These are phyloP conservation scores for Cytospora chrysosperma DNA, from an alignment of 2,329 filamentous ascomycete species.

Conservation along the genomic window DNA sequence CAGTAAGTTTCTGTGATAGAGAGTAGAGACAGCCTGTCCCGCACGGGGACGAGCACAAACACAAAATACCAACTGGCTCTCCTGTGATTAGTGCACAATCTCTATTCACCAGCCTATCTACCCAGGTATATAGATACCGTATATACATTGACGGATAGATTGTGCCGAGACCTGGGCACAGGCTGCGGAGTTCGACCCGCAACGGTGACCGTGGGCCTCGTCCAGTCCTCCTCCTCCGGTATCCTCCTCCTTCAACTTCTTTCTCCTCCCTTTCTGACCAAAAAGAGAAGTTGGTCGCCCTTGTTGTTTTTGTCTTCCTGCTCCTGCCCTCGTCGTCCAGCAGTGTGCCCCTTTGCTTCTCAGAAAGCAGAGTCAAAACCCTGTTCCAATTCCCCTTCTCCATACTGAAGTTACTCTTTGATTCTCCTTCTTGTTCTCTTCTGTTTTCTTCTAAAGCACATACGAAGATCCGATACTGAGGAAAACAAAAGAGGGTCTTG, in stretches of 20 bases:
- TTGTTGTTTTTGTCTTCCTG: conserved; percentile 13
- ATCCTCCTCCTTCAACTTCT: background rate
- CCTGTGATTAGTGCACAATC: background rate
- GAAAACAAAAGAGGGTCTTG: conserved; percentile 1
- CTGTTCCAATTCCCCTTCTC: background rate
- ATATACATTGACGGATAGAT: background rate
- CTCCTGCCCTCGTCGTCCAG: background rate
- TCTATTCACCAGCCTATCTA: background rate
- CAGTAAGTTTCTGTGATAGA: conserved; percentile 8
- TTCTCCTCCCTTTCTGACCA: conserved; percentile 13
- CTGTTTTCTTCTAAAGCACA: conserved; percentile 27
- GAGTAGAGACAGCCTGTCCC: conserved; percentile 12
- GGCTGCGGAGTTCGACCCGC: background rate
- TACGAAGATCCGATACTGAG: conserved; percentile 21
- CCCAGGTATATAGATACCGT: background rate
- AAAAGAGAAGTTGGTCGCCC: background rate
- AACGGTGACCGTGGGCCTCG: conserved; percentile 1
- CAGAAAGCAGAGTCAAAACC: background rate
- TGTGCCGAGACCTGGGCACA: background rate
- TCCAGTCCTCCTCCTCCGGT: background rate
- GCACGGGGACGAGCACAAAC: conserved; percentile 13
- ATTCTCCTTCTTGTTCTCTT: too few species aligned
- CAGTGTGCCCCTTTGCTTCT: background rate
- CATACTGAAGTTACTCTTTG: background rate
- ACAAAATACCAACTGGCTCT: conserved; percentile 16